Base-by-base conservation (phyloP, 257 asterid genomes). In the Ballota nigra region DNA sequence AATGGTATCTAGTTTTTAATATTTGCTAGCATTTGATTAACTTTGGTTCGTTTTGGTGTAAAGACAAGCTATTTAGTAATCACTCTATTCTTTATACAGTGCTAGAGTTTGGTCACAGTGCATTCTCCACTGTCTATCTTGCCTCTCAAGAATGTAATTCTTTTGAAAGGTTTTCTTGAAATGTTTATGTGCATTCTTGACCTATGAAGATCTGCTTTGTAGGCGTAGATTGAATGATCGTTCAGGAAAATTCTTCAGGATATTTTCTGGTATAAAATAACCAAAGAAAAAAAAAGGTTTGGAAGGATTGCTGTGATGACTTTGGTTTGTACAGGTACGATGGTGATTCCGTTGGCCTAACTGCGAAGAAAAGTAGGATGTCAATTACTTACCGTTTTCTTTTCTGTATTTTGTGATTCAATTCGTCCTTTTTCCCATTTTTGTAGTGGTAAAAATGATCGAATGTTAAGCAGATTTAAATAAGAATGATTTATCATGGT, bases 21-120 rank as follows among this genome's bases (percentile, higher is more conserved):
- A 31, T 63, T 45, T 33, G 8, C 11, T 57, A 51, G 28, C 40
- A 64, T 47, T 26, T 60, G 29, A 34, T 34, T 16, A n/a, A n/a
- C 11, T 56, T 56, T 19, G 12, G 68, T 8, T 43, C 23, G 2
- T n/a, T 33, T 62, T 29, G 59, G 43, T 56, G 41, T 52, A 66
- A 56, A 18, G 67, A 56, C 10, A 45, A 29, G 55, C 36, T 56
- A 38, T 65, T 64, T 65, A 65, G 69, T 13, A 45, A 55, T 5
- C 1, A 29, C 20, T 34, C 62, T 28, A 6, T 33, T 20, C 5
- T 28, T 12, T 69, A 16, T 45, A 19, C 10, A 20, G 36, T 2
- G 19, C 19, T 63, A 40, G 33, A 63, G 53, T 16, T 61, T 16
- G 6, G 4, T 63, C 26, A 18, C 29, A 4, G n/a, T 33, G 4